Base-by-base conservation (phyloP, 345 rosid species). In the Boechera divaricarpa region DNA sequence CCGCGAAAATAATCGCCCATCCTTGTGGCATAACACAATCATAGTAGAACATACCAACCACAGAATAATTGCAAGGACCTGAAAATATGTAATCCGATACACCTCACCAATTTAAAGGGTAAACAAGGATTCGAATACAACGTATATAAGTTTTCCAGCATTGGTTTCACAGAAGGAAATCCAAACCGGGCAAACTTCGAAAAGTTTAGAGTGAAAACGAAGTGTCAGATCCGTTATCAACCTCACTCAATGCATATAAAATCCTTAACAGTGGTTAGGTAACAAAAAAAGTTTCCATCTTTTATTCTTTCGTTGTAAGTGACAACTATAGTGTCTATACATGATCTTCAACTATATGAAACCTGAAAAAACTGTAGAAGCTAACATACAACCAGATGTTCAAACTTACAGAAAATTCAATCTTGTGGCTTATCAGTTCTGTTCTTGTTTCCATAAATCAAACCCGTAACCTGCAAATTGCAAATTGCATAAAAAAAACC, bases 391-490 rank as follows among this genome's bases (percentile, higher is more conserved):
- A 51, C 18, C 47, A 51, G 15, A 18, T 45, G 51, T 45, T 45
- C 18, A 45, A 45, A 72, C 61, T 39, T 68, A 36, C 21, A 53
- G 29, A 68, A 32, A 47, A 10, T 2, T 72, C 13, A 77, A 57
- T 66, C 77, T 24, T 56, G 60, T 57, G 49, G 67, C 24, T 85
- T 82, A 15, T 78, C 54, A n/a, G 77, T 73, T 72, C 45, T 82
- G 38, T 84, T 82, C 81, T 87, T 88, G 77, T 83, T 86, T 38
- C 96, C 96, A 42, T 86, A 85, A 53, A 83, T 78, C 89, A 90
- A 73, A 61, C 96, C 96, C 51, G 90, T 88, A 73, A 78, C 87
- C 93, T 90, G 85, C 80, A 81, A 63, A 55, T 32, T 53, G 26
- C 36, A 42, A n/a, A n/a, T n/a, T n/a, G n/a, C n/a, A n/a, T n/a